phyloP scores from a whole-genome alignment of 768 basidiomycete species.

The Fomitopsis pulvina region DNA sequence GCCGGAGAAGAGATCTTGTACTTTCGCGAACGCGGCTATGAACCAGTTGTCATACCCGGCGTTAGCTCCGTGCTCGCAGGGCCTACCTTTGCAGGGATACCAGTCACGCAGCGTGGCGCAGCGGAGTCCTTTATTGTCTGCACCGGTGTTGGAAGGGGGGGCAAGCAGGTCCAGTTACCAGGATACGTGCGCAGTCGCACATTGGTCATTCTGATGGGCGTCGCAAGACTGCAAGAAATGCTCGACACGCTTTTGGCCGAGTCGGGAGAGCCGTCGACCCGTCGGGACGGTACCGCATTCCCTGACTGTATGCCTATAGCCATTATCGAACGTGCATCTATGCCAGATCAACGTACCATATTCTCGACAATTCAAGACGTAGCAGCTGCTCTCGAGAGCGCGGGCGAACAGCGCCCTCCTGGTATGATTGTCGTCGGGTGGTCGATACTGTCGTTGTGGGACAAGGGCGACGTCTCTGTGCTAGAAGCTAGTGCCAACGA shows the following conservation, averaged over 20 bases:
- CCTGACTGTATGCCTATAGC: slow-evolving; percentile 80
- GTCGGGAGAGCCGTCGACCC: slow-evolving; percentile 6
- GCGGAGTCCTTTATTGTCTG: slow-evolving; percentile 86
- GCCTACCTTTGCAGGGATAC: slow-evolving; percentile 85
- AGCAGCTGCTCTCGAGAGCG: slow-evolving; percentile 58
- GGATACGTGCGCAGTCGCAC: slow-evolving; percentile 81
- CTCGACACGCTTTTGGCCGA: slow-evolving; percentile 46
- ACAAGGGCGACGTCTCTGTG: slow-evolving; percentile 60
- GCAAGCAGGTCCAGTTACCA: slow-evolving; percentile 78
- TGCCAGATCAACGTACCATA: slow-evolving; percentile 86
- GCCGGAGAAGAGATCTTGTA: slow-evolving; percentile 92
- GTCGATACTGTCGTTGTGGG: slow-evolving; percentile 76
- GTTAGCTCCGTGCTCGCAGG: slow-evolving; percentile 86
- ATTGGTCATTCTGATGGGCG: slow-evolving; percentile 89
- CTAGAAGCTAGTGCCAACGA: slow-evolving; percentile 50
- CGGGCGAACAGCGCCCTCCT: slow-evolving; percentile 86
- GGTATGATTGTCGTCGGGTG: slow-evolving; percentile 97
- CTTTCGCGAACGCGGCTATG: slow-evolving; percentile 82
- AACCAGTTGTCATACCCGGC: slow-evolving; percentile 83
- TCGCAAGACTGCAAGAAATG: slow-evolving; percentile 75
- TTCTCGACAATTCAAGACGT: slow-evolving; percentile 72
- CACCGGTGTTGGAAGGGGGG: slow-evolving; percentile 88
- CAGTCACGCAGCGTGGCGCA: slow-evolving; percentile 93
- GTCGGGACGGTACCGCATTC: slow-evolving; percentile 51
- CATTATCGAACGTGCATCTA: slow-evolving; percentile 90